phyloP scores from a whole-genome alignment of 148 eudicot genomes.

The Arbutus unedo region DNA sequence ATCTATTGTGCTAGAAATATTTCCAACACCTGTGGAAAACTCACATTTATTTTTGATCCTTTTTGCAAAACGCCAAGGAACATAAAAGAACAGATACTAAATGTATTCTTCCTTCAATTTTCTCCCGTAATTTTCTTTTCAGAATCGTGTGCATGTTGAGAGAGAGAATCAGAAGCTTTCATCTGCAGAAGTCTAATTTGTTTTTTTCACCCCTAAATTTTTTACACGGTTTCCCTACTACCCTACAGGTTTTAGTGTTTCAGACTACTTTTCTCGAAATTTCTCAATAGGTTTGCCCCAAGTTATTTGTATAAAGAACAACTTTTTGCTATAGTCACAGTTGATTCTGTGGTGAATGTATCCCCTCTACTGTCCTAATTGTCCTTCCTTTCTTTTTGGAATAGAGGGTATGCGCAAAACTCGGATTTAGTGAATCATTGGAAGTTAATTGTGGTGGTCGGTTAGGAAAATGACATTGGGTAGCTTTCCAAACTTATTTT shows the following conservation, averaged over 20 bases:
- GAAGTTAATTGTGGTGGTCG: not conserved
- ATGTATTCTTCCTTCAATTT: not conserved
- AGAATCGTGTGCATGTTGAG: not conserved
- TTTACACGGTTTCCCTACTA: not conserved
- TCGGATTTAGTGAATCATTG: not conserved
- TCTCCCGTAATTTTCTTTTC: not conserved
- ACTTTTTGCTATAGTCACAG: not conserved
- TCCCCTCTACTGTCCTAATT: not conserved
- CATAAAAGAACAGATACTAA: not conserved
- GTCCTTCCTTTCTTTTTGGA: not conserved
- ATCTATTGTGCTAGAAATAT: not conserved
- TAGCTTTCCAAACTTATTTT: not conserved
- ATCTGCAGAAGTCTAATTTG: not conserved
- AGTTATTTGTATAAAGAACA: not conserved
- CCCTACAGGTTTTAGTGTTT: not conserved
- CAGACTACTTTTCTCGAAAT: not conserved
- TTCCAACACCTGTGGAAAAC: not conserved
- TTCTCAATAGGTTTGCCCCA: not conserved
- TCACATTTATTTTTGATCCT: not conserved
- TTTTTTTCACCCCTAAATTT: not conserved
- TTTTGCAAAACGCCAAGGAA: not conserved
- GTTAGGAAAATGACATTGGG: conserved; percentile 2
- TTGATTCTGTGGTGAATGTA: not conserved
- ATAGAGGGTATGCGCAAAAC: not conserved
- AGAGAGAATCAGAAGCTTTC: not conserved